Evolutionary conservation across 768 basidiomycete genomes (phyloP), one percentile per base, ranked within the genome.

Genomic region (Termitomyces sp.): DNA sequence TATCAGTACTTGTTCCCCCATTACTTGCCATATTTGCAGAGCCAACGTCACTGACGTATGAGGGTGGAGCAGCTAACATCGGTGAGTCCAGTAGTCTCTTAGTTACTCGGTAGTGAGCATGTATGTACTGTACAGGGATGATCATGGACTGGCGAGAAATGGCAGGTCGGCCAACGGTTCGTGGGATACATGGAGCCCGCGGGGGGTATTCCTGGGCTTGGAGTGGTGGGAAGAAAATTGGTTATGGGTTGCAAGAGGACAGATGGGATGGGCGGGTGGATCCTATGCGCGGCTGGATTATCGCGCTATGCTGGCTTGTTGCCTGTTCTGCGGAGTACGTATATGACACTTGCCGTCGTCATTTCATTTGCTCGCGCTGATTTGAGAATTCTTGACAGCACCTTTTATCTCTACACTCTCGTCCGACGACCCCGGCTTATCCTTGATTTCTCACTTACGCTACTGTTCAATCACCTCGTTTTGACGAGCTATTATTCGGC

Each of bases 71-170:
- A 17, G 77, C 86, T n/a, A 91, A 81, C 68, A 83, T 91, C 38
- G 89, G 89, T 88, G 66, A 58, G 85, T 60, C 35, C 40, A 14
- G 4, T 0, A 35, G 47, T 37, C 21, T 21, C 30, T 7, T 23
- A 10, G 21, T 17, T 41, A 19, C 26, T 46, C 26, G 4, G n/a
- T 26, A 33, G 23, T 31, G 17, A 41, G 26, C 23, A 17, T 40
- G n/a, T 40, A 17, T 40, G n/a, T 40, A 14, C 26, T 41, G 11
- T 41, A 35, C 59, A 87, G 89, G 87, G 3, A 91, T 94, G 87
- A 76, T 98, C 38, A 93, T 99, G 86, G 95, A 98, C 72, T 99
- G 97, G 97, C 80, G 94, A 46, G 91, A 98, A 70, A 87, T 99
- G 84, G 89, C 94, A 1, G 90, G 93, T 4, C 73, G 82, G 51